phyloP scores from a whole-genome alignment of 106 monocot species.

The Platanthera zijinensis region DNA sequence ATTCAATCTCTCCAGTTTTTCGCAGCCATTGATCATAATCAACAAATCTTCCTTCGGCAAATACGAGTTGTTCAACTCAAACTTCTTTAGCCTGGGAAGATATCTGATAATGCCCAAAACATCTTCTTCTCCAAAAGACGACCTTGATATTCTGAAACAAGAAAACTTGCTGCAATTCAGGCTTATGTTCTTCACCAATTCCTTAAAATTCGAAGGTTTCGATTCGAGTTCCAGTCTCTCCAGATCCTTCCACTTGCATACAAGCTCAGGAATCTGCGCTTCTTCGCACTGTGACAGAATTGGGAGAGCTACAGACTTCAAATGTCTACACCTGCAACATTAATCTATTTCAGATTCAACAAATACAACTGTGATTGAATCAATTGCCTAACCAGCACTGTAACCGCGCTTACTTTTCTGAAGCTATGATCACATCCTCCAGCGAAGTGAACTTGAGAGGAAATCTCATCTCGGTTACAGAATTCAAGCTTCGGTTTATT shows the following conservation, averaged over 20 bases:
- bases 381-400: not conserved
- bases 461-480: slow-evolving; percentile 11
- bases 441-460: slow-evolving; percentile 7
- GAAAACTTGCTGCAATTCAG: not conserved
- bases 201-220: not conserved
- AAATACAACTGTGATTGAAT: not conserved
- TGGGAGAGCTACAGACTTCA: not conserved
- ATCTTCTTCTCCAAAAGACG: not conserved
- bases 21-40: slow-evolving; percentile 8
- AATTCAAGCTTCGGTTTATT: not conserved
- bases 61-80: slow-evolving; percentile 11
- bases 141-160: not conserved
- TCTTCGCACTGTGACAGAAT: not conserved
- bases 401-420: not conserved
- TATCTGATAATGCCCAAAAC: not conserved
- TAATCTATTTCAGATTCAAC: not conserved
- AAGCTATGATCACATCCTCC: not conserved
- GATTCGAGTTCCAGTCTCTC: slow-evolving; percentile 5
- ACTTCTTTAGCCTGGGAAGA: slow-evolving; percentile 14
- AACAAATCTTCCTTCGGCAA: slow-evolving; percentile 10
- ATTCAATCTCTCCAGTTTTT: slow-evolving; percentile 9
- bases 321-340: not conserved
- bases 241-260: slow-evolving; percentile 7
- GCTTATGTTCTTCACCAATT: slow-evolving; percentile 1
- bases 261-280: not conserved